A percentile compares a stretch with the other conserved stretches of the same genome.
Evolutionary conservation across 108 stramenopile genomes (phyloP).

Genomic region (Cyclostephanos invisitatus): DNA sequence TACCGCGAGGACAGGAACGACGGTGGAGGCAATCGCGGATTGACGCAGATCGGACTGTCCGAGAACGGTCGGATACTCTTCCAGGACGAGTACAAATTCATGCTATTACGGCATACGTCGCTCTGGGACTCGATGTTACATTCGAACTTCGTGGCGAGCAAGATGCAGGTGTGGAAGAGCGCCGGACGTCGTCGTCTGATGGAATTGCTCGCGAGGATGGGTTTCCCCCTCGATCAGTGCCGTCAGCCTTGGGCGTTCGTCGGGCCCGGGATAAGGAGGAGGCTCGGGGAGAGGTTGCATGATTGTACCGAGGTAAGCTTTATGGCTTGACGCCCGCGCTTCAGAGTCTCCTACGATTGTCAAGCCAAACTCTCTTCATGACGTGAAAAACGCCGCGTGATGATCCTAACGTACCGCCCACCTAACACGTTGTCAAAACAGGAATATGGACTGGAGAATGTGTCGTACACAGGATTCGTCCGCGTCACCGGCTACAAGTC

Average conservation of each 20-base stretch:
- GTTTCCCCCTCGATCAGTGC: conserved; percentile 78
- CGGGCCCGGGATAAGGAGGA: conserved; percentile 64
- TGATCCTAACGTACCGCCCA: conserved; percentile 2
- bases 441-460: conserved; percentile 81
- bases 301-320: conserved; percentile 68
- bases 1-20: conserved; percentile 2
- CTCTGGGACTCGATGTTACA: conserved; percentile 80
- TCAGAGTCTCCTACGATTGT: neutral
- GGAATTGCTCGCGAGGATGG: conserved; percentile 90
- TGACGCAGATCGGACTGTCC: conserved; percentile 67
- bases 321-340: neutral
- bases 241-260: conserved; percentile 84
- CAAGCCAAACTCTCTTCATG: neutral
- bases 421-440: conserved; percentile 11
- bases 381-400: no score
- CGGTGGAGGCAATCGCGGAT: conserved; percentile 16
- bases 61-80: conserved; percentile 81
- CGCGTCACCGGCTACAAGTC: conserved; percentile 85
- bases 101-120: conserved; percentile 74
- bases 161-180: conserved; percentile 66
- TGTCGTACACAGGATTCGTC: conserved; percentile 80
- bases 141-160: conserved; percentile 72
- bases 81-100: conserved; percentile 77
- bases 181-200: conserved; percentile 63
- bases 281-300: conserved; percentile 59